Evolutionary conservation across 2,329 filamentous ascomycete genomes (phyloP), one percentile per base, ranked within the genome.

Genomic region (Penicillium verrucosum): DNA sequence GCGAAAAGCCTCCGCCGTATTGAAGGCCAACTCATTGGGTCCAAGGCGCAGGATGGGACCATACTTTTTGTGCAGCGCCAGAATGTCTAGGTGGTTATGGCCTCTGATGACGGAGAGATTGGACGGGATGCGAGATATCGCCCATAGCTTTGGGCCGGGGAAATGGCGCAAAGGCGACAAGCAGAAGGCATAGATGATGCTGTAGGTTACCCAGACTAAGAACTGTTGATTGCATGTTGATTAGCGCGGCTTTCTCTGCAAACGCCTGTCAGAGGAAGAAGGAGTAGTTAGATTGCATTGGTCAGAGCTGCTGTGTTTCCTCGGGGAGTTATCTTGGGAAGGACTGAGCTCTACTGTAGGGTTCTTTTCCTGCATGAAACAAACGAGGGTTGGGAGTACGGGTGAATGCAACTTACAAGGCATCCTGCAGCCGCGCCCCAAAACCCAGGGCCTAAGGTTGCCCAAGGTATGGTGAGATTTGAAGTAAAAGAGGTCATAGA

Each of bases 111-210:
- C 57, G 10, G 61, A 63, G 12, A 57, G 21, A 16, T 60, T 60
- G 12, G 56, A 57, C 4, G 69, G 69, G 10, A 70, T 61, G 21
- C 60, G 56, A 4, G 63, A 66, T 9, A 68, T 44, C 2, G 63
- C 64, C 63, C 64, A 69, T 27, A 61, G 55, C 37, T 56, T 60
- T 27, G 71, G 71, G 2, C 72, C 72, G 0, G 72, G 72, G 38
- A 69, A 67, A 5, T 59, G 57, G 14, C 57, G 27, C 21, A 71
- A 59, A 1, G 68, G 68, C 1, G 68, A 68, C 47, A 61, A 62
- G 34, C 21, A 68, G 12, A 68, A 57, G 8, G 62, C 27, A 44
- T 66, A 65, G 47, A 62, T 48, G 43, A 59, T 49, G 32, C 47
- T 59, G 45, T 54, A 54, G 11, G 23, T 30, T 4, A 51, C 12